These are phyloP conservation scores for Aspergillus aculeatinus DNA, from an alignment of 2,329 filamentous ascomycete genomes.

Conservation along the genomic window DNA sequence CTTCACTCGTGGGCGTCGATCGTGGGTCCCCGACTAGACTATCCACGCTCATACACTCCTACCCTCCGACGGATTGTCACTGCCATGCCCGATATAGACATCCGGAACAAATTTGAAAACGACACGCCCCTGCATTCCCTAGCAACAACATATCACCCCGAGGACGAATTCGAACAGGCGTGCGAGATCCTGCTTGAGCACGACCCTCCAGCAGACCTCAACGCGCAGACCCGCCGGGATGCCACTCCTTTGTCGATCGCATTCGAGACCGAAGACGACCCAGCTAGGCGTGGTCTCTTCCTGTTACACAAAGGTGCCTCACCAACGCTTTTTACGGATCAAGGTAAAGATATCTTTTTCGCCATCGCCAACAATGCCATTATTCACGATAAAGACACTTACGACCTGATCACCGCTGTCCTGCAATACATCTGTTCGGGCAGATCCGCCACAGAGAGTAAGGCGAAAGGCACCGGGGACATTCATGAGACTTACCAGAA, in stretches of 20 bases:
- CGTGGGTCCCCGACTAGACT: slow-evolving; percentile 22
- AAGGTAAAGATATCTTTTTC: slow-evolving; percentile 24
- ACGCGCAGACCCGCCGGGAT: slow-evolving; percentile 19
- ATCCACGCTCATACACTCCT: slow-evolving; percentile 23
- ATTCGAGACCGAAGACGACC: slow-evolving; percentile 16
- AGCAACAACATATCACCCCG: slow-evolving; percentile 20
- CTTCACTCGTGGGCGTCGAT: slow-evolving; percentile 27
- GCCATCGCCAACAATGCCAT: slow-evolving; percentile 21
- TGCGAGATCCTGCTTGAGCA: slow-evolving; percentile 23
- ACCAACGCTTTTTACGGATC: slow-evolving; percentile 8
- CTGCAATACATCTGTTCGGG: slow-evolving; percentile 14
- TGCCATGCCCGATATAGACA: slow-evolving; percentile 18
- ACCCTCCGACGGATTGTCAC: slow-evolving; percentile 20
- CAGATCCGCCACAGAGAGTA: background rate
- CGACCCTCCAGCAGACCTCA: slow-evolving; percentile 19
- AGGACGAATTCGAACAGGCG: slow-evolving; percentile 26
- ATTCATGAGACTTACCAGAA: slow-evolving; percentile 17
- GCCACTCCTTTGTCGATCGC: slow-evolving; percentile 24
- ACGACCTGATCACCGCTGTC: slow-evolving; percentile 22
- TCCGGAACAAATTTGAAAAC: slow-evolving; percentile 17
- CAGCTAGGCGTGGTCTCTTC: slow-evolving; percentile 19
- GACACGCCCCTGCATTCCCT: slow-evolving; percentile 28
- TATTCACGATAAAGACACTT: slow-evolving; percentile 22
- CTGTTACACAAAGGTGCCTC: slow-evolving; percentile 23
- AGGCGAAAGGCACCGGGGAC: background rate